Conservation (phyloP, 163 green algal genomes). For the Chlorella variabilis region DNA sequence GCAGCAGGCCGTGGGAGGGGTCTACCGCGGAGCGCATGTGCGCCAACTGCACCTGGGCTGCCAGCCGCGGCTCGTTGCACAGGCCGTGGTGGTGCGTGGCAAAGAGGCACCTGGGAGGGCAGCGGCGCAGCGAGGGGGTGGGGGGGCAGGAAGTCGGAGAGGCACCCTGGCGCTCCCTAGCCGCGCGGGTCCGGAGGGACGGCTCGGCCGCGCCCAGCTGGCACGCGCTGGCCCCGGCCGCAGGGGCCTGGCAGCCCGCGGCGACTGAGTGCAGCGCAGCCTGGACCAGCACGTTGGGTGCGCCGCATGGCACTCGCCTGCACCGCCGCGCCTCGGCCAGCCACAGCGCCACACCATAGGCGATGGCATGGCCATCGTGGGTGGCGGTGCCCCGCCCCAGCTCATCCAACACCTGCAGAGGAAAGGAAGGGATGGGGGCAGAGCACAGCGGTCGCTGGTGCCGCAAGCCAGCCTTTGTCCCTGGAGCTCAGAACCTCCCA, state of each 20-base stretch:
- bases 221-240: too few species aligned
- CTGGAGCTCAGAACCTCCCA: too few species aligned
- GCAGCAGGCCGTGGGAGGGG: constrained; percentile 22
- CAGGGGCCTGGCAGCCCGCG: too few species aligned
- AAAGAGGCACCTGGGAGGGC: constrained; percentile 85
- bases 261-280: too few species aligned
- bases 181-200: too few species aligned
- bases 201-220: too few species aligned
- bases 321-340: constrained; percentile 1
- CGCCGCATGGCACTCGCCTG: too few species aligned
- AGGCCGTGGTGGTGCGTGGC: constrained; percentile 89
- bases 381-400: constrained; percentile 87
- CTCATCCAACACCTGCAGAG: constrained; percentile 83
- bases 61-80: constrained; percentile 33
- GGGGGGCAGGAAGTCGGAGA: background rate
- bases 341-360: constrained; percentile 19
- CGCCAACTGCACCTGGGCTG: constrained; percentile 26
- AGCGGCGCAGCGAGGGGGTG: background rate
- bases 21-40: constrained; percentile 58
- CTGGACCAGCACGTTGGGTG: too few species aligned
- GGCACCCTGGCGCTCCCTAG: too few species aligned
- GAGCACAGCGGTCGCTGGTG: background rate
- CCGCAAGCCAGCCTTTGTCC: too few species aligned
- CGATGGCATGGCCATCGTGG: constrained; percentile 65
- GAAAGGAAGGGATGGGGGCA: background rate